Evolutionary conservation across 768 basidiomycete species (phyloP).

Genomic region (Lentinula sp.): DNA sequence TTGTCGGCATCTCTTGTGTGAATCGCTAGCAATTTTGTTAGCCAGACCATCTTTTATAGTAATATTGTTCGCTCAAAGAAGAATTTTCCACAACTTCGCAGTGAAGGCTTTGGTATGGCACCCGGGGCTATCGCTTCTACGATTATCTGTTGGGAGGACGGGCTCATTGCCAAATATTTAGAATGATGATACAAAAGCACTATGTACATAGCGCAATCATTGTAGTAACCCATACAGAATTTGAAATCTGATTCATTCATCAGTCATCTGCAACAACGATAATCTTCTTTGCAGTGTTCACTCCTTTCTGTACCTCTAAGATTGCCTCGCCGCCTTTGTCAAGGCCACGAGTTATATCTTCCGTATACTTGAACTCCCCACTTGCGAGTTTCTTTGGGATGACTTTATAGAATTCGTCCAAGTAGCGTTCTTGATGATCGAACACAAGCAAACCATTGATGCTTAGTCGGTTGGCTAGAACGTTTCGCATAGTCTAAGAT

Average conservation of each 20-base stretch:
- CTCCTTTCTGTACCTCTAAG: slow-evolving; percentile 24
- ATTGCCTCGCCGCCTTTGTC: slow-evolving; percentile 29
- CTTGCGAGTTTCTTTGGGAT: slow-evolving; percentile 34
- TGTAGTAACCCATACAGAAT: no score
- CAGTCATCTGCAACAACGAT: slow-evolving; percentile 5
- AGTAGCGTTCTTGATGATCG: slow-evolving; percentile 26
- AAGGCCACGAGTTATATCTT: slow-evolving; percentile 40
- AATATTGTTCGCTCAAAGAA: slow-evolving; percentile 48
- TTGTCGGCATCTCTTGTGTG: not conserved
- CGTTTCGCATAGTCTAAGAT: slow-evolving; percentile 19
- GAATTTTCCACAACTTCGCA: slow-evolving; percentile 39
- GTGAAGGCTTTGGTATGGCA: slow-evolving; percentile 21
- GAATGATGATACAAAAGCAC: no score
- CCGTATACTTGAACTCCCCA: slow-evolving; percentile 42
- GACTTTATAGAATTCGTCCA: slow-evolving; percentile 32
- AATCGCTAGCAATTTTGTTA: slow-evolving; percentile 8
- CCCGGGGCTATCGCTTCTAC: slow-evolving; percentile 17
- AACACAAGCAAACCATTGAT: slow-evolving; percentile 36
- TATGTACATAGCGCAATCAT: no score
- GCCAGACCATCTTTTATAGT: slow-evolving; percentile 24
- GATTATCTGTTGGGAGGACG: slow-evolving; percentile 63
- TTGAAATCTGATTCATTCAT: no score
- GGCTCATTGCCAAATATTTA: slow-evolving; percentile 38
- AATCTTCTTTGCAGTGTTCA: slow-evolving; percentile 21
- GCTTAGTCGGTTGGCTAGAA: slow-evolving; percentile 28